Base-by-base conservation (phyloP, 1,284 basidiomycete species). In the Naganishia albida region DNA sequence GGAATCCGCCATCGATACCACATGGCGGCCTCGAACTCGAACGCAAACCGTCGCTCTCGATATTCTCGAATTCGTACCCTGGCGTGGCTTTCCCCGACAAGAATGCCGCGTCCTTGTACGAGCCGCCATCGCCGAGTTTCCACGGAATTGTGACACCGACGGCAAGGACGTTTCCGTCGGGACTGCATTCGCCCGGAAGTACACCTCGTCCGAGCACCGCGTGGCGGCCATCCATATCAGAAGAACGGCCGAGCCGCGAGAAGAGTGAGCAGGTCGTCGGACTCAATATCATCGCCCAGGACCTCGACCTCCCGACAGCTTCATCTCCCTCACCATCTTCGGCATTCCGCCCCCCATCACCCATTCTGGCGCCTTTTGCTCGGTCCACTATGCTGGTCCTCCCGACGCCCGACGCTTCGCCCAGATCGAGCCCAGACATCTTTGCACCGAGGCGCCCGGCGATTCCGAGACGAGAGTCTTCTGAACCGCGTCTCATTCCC, bases 281-380 rank as follows among this genome's bases (percentile, higher is more conserved):
- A 7, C 15, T 34, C 34, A 34, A 34, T 34, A 34, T 34, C 10
- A 34, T 34, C 34, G 34, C 34, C 6, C 20, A 48, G 3, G 46
- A 48, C 10, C 46, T 20, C 6, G 20, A 23, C 13, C 46, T 12
- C 16, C 46, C 12, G 46, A 48, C 18, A 7, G 18, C 46, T 48
- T 48, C 46, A 20, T 38, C 51, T n/a, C 51, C 51, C 20, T 34
- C 18, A 2, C 51, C 7, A 23, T 2, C 18, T 26, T 15, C 46
- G 13, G 57, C 34, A 40, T 62, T 62, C 44, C 44, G 49, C 7
- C 65, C 59, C 13, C 59, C 59, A 7, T 66, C 65, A 16, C 65
- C 65, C 3, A 66, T 65, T 44, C 43, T 65, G 16, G 64, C 64
- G 10, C 64, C 64, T 15, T 65, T 65, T 62, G 57, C 64, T 16